Percentiles rank a stretch among this genome's conserved stretches.
Conservation (phyloP, 1,139 yeast genomes). For the Tardiomyces blankii region DNA sequence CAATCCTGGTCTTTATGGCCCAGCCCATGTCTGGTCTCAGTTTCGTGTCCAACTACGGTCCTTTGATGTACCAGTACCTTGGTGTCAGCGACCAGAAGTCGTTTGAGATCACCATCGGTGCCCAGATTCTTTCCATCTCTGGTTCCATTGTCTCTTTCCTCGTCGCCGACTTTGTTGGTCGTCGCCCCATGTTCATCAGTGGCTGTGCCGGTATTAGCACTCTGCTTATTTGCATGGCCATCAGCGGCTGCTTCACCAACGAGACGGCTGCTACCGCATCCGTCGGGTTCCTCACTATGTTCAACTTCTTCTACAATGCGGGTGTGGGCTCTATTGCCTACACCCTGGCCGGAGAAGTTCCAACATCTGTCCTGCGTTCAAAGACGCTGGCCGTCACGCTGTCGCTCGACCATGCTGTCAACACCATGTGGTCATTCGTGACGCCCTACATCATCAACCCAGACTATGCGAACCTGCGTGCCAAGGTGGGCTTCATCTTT, state of each 20-base stretch:
- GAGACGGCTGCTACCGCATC: conserved; percentile 16
- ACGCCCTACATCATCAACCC: conserved; percentile 36
- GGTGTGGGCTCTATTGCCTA: conserved; percentile 31
- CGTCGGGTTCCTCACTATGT: conserved; percentile 18
- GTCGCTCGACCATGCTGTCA: conserved; percentile 24
- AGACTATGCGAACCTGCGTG: conserved; percentile 37
- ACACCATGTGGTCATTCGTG: conserved; percentile 24
- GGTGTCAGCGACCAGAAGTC: conserved; percentile 20
- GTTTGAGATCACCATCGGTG: conserved; percentile 22
- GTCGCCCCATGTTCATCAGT: conserved; percentile 25
- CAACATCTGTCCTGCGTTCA: conserved; percentile 27
- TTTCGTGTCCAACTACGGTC: conserved; percentile 35
- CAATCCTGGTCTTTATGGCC: conserved; percentile 34
- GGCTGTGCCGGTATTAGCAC: conserved; percentile 13
- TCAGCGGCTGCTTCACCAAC: background rate
- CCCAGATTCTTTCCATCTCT: conserved; percentile 21
- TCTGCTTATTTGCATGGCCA: background rate
- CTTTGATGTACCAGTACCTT: conserved; percentile 27
- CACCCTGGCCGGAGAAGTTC: conserved; percentile 30
- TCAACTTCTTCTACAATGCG: conserved; percentile 23
- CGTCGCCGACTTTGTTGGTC: conserved; percentile 16
- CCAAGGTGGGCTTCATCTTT: conserved; percentile 30
- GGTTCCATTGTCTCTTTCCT: conserved; percentile 22
- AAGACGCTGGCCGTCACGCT: conserved; percentile 30
- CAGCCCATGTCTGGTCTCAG: conserved; percentile 42